phyloP scores from a whole-genome alignment of 495 filamentous ascomycete genomes.

The Cenococcum geophilum region DNA sequence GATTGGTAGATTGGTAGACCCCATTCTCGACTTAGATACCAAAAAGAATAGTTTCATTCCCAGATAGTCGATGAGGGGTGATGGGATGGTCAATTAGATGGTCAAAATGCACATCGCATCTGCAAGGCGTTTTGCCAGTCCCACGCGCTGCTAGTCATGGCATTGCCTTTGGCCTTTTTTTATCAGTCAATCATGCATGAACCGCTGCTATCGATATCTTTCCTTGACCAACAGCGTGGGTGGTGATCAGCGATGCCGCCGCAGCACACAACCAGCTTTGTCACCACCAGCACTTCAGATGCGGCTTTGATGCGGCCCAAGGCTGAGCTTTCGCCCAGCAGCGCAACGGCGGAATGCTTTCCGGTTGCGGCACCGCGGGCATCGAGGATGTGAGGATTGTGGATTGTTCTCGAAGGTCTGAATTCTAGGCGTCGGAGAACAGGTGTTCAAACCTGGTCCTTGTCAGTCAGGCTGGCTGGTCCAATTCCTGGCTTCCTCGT shows the following conservation, averaged over 20 bases:
- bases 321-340: too few relatives aligned
- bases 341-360: too few relatives aligned
- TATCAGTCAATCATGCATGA: slow-evolving; percentile 17
- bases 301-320: too few relatives aligned
- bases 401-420: not conserved
- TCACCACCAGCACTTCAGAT: not conserved
- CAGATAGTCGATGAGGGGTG: too few relatives aligned
- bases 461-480: not conserved
- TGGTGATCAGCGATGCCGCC: slow-evolving; percentile 6
- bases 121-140: slow-evolving; percentile 1
- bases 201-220: slow-evolving; percentile 6
- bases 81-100: slow-evolving; percentile 1
- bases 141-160: slow-evolving; percentile 27
- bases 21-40: too few relatives aligned
- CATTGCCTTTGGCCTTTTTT: slow-evolving; percentile 11
- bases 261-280: not conserved
- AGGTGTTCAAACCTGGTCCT: not conserved
- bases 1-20: too few relatives aligned
- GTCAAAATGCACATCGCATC: not conserved
- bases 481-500: not conserved
- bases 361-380: too few relatives aligned
- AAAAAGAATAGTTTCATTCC: too few relatives aligned
- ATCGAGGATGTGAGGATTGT: not conserved
- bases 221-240: slow-evolving; percentile 16
- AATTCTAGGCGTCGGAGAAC: too few relatives aligned